Evolutionary conservation across 352 stramenopile species (phyloP), one percentile per base, ranked within the genome.

Genomic region (Blastocystis sp.): DNA sequence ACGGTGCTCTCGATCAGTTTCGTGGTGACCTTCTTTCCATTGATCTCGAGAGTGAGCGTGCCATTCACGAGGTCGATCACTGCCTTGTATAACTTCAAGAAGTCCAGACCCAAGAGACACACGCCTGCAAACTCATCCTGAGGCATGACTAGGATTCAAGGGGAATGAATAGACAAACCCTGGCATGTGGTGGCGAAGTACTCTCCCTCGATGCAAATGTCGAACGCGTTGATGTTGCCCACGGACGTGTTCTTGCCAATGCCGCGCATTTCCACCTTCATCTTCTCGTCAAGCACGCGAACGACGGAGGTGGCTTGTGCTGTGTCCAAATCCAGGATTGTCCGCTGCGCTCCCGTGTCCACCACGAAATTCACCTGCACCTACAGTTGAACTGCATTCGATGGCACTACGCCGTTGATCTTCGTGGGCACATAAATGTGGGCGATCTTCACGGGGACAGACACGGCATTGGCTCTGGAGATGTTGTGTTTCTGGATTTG

Each of bases 11-110:
- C 74, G 21, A 48, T 59, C 54, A 84, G 40, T 38, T 69, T 68
- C 74, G 74, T 63, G n/a, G 38, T 52, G 14, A 84, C 42, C 74
- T 84, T 69, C 42, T 84, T 66, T 28, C 61, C 54, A 48, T 84
- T 64, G 6, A 84, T 68, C 28, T 69, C 54, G 34, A 84, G 57
- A 17, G 74, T 84, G 34, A 84, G 34, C 10, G 40, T 42, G 38
- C 48, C 74, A 4, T 52, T 57, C n/a, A n/a, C 40, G 2, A 84
- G 43, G 34, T 84, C 74, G 34, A 84, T 84, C 74, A 84, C 74
- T 24, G 24, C 74, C 57, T 84, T 84, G 60, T 84, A 84, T 28
- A 48, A 14, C 74, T 84, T 84, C 74, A 84, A 52, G 57, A 84
- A 84, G 54, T 84, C 74, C 54, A 84, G 28, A 34, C 74, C 74